phyloP scores from a whole-genome alignment of 768 basidiomycete genomes.

The Austroboletus festivus region DNA sequence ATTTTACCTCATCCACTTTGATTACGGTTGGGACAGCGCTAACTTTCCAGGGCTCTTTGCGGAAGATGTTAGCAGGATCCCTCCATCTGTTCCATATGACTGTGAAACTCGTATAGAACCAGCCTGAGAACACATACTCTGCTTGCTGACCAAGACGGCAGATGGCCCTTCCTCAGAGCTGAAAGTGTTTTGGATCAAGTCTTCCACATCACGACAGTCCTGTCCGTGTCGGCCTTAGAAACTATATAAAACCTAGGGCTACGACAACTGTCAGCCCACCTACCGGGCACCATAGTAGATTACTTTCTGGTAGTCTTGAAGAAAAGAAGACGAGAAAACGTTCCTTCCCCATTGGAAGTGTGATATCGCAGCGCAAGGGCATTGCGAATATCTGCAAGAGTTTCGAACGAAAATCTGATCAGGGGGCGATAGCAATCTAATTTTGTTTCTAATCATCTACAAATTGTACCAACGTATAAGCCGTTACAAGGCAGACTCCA shows the following conservation, averaged over 20 bases:
- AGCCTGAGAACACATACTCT: conserved; percentile 44
- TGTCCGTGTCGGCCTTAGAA: conserved; percentile 27
- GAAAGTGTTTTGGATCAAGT: conserved; percentile 51
- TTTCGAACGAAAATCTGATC: not conserved
- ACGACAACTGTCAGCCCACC: conserved; percentile 27
- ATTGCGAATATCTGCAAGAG: conserved; percentile 34
- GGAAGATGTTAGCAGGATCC: conserved; percentile 51
- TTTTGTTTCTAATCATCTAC: not conserved
- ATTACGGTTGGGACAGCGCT: conserved; percentile 64
- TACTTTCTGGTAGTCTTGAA: conserved; percentile 52
- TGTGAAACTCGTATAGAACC: not conserved
- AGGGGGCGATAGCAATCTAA: conserved; percentile 1
- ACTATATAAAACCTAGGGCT: not conserved
- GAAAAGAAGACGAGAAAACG: conserved; percentile 68
- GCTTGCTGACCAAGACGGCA: conserved; percentile 56
- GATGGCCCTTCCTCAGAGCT: conserved; percentile 40
- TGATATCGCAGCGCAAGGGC: conserved; percentile 48
- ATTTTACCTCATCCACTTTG: conserved; percentile 54
- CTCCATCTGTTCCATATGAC: conserved; percentile 63
- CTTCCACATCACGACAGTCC: conserved; percentile 70
- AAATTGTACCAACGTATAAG: conserved; percentile 6
- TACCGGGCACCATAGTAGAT: conserved; percentile 68
- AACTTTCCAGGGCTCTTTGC: conserved; percentile 61
- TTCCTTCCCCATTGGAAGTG: conserved; percentile 41
- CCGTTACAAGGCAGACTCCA: not conserved